Conservation (phyloP, 345 rosid species). For the Melaleuca quinquenervia region DNA sequence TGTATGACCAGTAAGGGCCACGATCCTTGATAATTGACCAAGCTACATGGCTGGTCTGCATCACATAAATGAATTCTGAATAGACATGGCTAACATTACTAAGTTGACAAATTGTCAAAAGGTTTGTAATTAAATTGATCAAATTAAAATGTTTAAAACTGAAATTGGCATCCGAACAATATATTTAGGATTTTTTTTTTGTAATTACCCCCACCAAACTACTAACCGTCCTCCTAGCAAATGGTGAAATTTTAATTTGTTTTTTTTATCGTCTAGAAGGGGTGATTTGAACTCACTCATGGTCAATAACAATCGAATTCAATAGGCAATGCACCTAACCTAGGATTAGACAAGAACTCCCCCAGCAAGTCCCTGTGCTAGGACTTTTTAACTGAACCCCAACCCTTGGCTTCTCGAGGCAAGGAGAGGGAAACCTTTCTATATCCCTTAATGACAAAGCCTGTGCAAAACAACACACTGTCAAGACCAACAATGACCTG, state of each 20-base stretch:
- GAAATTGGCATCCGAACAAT: no score
- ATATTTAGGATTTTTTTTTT: no score
- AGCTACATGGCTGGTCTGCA: no score
- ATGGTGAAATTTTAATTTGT: background rate
- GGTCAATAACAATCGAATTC: background rate
- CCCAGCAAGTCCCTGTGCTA: background rate
- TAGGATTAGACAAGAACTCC: background rate
- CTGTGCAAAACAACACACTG: background rate
- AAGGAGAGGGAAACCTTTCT: background rate
- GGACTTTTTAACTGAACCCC: background rate
- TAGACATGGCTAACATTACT: background rate
- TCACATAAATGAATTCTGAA: rapidly evolving
- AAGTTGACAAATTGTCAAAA: no score
- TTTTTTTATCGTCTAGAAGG: background rate
- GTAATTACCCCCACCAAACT: background rate
- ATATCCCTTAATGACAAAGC: background rate
- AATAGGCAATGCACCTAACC: background rate
- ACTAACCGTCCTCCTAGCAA: background rate
- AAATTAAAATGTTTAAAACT: no score
- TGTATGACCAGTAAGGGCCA: background rate
- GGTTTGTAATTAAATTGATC: rapidly evolving
- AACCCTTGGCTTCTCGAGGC: background rate
- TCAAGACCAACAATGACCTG: background rate
- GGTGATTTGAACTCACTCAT: background rate
- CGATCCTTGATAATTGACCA: no score